phyloP scores from a whole-genome alignment of 1,284 basidiomycete genomes.

The Sanghuangporus sanghuang region DNA sequence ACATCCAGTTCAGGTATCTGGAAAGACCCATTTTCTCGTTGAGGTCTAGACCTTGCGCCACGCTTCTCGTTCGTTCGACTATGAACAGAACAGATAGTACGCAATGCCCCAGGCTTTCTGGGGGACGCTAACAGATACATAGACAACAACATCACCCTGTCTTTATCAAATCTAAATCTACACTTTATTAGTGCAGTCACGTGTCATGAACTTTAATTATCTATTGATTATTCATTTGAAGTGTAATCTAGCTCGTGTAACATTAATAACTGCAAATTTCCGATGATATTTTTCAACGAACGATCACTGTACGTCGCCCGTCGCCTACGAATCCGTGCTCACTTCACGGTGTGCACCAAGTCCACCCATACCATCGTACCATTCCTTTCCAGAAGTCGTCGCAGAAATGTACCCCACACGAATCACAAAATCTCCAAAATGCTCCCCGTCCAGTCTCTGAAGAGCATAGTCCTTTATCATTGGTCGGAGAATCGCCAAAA shows the following conservation, averaged over 20 bases:
- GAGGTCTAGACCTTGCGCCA: too few species aligned
- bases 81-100: too few species aligned
- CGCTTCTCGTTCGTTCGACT: too few species aligned
- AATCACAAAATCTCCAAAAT: constrained; percentile 95
- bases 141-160: too few species aligned
- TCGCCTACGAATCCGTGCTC: not conserved
- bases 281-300: not conserved
- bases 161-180: too few species aligned
- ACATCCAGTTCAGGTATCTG: not conserved
- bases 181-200: too few species aligned
- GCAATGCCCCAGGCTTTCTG: too few species aligned
- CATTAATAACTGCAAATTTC: not conserved
- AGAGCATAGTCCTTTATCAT: constrained; percentile 94
- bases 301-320: not conserved
- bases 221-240: too few species aligned
- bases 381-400: constrained; percentile 71
- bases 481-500: constrained; percentile 81
- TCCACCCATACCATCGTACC: constrained; percentile 79
- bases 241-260: too few species aligned
- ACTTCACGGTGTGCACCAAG: constrained; percentile 47
- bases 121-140: too few species aligned
- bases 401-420: constrained; percentile 80
- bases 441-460: constrained; percentile 86
- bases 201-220: too few species aligned
- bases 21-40: not conserved